Evolutionary conservation across 192 early-diverging fungal genomes (phyloP).

Genomic region (Podila minutissima): DNA sequence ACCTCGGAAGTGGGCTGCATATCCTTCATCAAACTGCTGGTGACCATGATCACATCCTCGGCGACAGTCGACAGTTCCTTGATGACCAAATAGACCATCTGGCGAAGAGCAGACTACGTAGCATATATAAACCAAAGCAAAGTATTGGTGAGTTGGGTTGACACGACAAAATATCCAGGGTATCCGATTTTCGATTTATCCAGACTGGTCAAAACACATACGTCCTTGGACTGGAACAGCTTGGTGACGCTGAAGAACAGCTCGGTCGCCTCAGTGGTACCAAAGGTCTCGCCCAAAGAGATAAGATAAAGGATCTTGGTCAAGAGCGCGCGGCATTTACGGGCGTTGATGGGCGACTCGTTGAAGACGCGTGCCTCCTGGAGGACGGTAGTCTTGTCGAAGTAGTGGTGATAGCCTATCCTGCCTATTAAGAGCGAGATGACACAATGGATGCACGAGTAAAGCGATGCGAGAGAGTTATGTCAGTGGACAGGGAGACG

Average conservation of each 20-base stretch:
- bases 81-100: conserved; percentile 98
- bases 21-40: conserved; percentile 93
- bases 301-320: conserved; percentile 96
- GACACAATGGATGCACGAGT: neutral
- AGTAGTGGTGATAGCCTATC: conserved; percentile 82
- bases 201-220: conserved; percentile 45
- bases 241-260: conserved; percentile 98
- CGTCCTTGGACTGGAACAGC: conserved; percentile 96
- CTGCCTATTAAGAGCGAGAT: conserved; percentile 61
- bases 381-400: conserved; percentile 93
- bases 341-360: conserved; percentile 93
- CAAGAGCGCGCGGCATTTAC: conserved; percentile 91
- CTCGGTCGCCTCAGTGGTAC: conserved; percentile 96
- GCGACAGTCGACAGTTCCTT: conserved; percentile 94
- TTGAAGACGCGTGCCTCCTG: conserved; percentile 98
- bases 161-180: neutral
- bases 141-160: too few species aligned
- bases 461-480: too few species aligned
- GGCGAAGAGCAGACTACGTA: conserved; percentile 85
- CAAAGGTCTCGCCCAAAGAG: conserved; percentile 88
- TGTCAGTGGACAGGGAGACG: too few species aligned
- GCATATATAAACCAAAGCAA: too few species aligned
- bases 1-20: conserved; percentile 95
- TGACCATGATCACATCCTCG: conserved; percentile 98
- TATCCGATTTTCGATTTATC: too few species aligned